phyloP scores from a whole-genome alignment of 169 alveolate genomes.

The Plasmodium chabaudi region DNA sequence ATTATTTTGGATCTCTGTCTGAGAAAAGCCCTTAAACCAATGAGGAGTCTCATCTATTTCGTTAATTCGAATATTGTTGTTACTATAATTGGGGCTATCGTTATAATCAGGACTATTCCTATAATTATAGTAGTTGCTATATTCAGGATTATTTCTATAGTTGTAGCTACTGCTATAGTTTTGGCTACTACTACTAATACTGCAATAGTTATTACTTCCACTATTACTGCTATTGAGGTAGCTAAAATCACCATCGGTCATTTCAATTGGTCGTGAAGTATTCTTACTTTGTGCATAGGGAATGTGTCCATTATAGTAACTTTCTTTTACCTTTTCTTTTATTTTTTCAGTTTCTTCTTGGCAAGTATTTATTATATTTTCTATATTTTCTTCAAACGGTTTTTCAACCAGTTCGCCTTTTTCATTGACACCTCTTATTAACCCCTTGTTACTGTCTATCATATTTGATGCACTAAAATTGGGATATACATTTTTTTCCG shows the following conservation, averaged over 20 bases:
- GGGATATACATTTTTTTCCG: constrained; percentile 21
- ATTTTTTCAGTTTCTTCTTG: constrained; percentile 7
- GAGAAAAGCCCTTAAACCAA: background rate
- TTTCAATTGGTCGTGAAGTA: background rate
- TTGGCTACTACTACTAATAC: background rate
- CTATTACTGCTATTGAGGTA: background rate
- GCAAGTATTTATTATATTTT: constrained; percentile 2
- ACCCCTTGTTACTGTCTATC: constrained; percentile 13
- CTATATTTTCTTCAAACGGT: constrained; percentile 8
- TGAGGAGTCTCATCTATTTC: constrained; percentile 10
- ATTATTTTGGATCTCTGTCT: constrained; percentile 11
- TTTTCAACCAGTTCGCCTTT: background rate
- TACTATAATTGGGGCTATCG: no score
- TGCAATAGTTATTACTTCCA: background rate
- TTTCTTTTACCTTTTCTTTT: constrained; percentile 1
- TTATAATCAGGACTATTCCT: no score
- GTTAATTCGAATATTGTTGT: constrained; percentile 6
- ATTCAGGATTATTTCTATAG: background rate
- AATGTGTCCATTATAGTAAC: constrained; percentile 34
- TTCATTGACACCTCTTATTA: background rate
- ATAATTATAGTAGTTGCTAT: background rate
- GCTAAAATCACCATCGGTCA: no score
- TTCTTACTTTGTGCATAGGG: background rate
- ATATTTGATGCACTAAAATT: constrained; percentile 10
- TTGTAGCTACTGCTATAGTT: constrained; percentile 1